Evolutionary conservation across 2,329 filamentous ascomycete genomes (phyloP).

Genomic region (Xylariaceae sp.): DNA sequence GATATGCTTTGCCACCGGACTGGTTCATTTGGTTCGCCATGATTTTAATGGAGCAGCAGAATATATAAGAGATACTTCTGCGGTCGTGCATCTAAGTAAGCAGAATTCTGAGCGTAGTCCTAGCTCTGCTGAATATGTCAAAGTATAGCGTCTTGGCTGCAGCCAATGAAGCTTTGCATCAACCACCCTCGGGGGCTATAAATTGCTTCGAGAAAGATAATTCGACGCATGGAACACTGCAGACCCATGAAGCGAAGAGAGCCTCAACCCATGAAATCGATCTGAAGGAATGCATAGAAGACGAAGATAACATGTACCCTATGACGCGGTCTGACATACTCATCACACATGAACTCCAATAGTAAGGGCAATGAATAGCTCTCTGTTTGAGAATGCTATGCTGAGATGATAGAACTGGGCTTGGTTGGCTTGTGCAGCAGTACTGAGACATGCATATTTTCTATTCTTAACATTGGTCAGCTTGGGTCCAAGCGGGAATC

Average conservation of each 20-base stretch:
- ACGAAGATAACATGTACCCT: too few relatives aligned
- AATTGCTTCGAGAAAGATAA: conserved; percentile 1
- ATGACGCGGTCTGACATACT: too few relatives aligned
- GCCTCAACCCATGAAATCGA: neutral
- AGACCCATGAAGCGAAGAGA: conserved; percentile 6
- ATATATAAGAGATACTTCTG: neutral
- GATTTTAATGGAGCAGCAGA: neutral
- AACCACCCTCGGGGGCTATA: conserved; percentile 10
- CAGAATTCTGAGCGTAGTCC: neutral
- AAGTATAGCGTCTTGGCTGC: neutral
- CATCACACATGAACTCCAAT: conserved; percentile 8
- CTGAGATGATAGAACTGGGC: neutral
- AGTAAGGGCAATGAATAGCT: neutral
- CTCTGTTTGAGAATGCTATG: neutral
- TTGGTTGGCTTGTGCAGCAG: neutral
- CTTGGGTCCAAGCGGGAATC: neutral
- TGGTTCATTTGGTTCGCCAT: neutral
- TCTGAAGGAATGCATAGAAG: neutral
- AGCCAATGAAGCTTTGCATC: neutral
- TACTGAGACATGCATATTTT: conserved; percentile 14
- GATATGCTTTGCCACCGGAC: neutral
- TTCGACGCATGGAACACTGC: neutral
- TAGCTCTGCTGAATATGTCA: neutral
- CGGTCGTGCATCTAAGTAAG: neutral
- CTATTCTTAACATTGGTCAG: conserved; percentile 16